A percentile compares a stretch with the other conserved stretches of the same genome.
phyloP scores from a whole-genome alignment of 139 green algal genomes.

The Trebouxia sp. region DNA sequence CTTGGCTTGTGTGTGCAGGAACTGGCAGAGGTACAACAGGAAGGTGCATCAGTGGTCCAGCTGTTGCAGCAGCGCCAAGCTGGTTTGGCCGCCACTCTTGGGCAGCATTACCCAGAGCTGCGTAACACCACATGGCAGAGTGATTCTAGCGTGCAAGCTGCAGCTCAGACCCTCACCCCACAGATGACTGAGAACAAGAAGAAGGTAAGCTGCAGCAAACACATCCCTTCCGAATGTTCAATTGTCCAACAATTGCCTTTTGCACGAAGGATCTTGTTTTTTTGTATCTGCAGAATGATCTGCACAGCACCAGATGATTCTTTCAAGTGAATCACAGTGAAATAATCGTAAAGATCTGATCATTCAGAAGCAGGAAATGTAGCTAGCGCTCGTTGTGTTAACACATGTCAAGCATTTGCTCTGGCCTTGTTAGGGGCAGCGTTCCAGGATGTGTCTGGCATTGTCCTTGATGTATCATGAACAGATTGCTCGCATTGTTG shows the following conservation, averaged over 20 bases:
- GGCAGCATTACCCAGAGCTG: slow-evolving; percentile 74
- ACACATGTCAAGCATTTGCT: no score
- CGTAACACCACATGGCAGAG: slow-evolving; percentile 72
- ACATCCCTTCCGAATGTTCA: not conserved
- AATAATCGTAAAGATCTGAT: no score
- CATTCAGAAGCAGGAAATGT: no score
- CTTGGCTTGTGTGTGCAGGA: slow-evolving; percentile 39
- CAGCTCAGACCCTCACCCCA: slow-evolving; percentile 75
- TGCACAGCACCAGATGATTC: not conserved
- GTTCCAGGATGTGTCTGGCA: no score
- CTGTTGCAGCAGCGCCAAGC: slow-evolving; percentile 66
- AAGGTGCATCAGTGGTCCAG: slow-evolving; percentile 63
- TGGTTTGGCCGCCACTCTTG: slow-evolving; percentile 53
- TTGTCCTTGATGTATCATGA: no score
- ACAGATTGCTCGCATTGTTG: no score
- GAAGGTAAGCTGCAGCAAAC: no score
- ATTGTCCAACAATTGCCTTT: not conserved
- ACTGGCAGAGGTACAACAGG: slow-evolving; percentile 48
- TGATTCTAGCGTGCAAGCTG: slow-evolving; percentile 59
- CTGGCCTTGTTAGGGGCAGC: no score
- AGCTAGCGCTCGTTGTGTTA: no score
- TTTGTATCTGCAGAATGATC: not conserved
- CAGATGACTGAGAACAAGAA: slow-evolving; percentile 84
- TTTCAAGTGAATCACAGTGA: not conserved
- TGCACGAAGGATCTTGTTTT: not conserved